A percentile compares a stretch with the other conserved stretches of the same genome.
These are phyloP conservation scores for Fonsecaea multimorphosa DNA, from an alignment of 2,329 filamentous ascomycete genomes.

Conservation along the genomic window DNA sequence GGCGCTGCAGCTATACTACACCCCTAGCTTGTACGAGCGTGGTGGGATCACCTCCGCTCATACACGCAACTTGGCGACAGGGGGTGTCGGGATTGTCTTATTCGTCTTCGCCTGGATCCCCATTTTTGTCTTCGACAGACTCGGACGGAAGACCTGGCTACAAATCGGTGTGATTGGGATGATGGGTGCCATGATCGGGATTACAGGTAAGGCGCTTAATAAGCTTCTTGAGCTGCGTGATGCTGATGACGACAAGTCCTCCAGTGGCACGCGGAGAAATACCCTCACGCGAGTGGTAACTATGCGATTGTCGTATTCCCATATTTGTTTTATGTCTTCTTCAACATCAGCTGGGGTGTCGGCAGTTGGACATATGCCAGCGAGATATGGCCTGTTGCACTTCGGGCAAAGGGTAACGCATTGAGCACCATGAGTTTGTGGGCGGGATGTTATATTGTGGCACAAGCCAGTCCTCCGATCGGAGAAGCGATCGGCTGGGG, in stretches of 20 bases:
- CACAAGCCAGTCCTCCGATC: conserved; percentile 56
- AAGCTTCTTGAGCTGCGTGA: neutral
- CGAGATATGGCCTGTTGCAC: conserved; percentile 53
- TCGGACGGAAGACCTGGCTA: conserved; percentile 43
- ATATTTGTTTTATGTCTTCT: conserved; percentile 51
- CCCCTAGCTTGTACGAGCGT: conserved; percentile 51
- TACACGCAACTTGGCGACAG: conserved; percentile 58
- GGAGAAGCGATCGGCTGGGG: conserved; percentile 54
- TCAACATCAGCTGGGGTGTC: conserved; percentile 55
- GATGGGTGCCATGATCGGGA: conserved; percentile 25
- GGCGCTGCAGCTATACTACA: conserved; percentile 44
- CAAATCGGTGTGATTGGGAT: conserved; percentile 23
- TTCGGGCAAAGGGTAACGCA: conserved; percentile 51
- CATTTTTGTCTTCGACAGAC: conserved; percentile 53
- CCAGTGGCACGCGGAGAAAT: conserved; percentile 36
- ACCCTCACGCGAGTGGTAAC: conserved; percentile 51
- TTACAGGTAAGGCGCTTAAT: conserved; percentile 10
- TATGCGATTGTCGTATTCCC: conserved; percentile 57
- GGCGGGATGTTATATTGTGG: conserved; percentile 55
- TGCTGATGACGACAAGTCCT: conserved; percentile 42
- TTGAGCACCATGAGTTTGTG: conserved; percentile 55
- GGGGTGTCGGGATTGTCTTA: conserved; percentile 57
- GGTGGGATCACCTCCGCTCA: conserved; percentile 52
- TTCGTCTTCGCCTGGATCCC: conserved; percentile 57
- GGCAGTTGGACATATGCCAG: conserved; percentile 43